Evolutionary conservation across 257 asterid species (phyloP).

Genomic region (Hygrophila difformis): DNA sequence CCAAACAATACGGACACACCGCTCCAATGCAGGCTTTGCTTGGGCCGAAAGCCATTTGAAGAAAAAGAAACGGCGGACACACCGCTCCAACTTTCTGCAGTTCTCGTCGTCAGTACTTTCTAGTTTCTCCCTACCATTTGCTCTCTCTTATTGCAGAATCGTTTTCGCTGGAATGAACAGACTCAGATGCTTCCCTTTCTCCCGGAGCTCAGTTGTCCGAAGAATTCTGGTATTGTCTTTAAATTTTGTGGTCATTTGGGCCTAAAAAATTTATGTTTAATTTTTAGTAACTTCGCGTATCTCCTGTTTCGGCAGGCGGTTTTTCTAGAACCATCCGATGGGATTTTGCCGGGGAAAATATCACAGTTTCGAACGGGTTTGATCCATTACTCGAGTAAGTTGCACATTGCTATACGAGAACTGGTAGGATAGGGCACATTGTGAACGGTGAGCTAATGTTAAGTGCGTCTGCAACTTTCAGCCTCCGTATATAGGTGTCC

Average conservation of each 20-base stretch:
- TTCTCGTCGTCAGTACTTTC: no score
- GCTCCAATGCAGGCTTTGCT: no score
- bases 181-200: constrained; percentile 22
- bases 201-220: constrained; percentile 27
- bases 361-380: constrained; percentile 27
- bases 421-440: background rate
- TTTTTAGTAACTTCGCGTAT: background rate
- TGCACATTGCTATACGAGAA: background rate
- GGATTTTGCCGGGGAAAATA: constrained; percentile 20
- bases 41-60: no score
- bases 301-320: constrained; percentile 28
- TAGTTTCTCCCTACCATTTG: no score
- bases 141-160: background rate
- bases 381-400: constrained; percentile 44
- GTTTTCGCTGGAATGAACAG: constrained; percentile 19
- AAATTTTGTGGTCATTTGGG: background rate
- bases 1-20: no score
- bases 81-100: no score
- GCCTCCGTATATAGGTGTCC: constrained; percentile 28
- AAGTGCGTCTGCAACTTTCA: constrained; percentile 20
- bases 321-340: constrained; percentile 24
- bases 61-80: no score
- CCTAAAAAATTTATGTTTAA: background rate
- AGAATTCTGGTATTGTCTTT: constrained; percentile 33
- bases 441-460: constrained; percentile 7